Conservation (phyloP, 148 eudicot species). For the Rhododendron kiyosumense region DNA sequence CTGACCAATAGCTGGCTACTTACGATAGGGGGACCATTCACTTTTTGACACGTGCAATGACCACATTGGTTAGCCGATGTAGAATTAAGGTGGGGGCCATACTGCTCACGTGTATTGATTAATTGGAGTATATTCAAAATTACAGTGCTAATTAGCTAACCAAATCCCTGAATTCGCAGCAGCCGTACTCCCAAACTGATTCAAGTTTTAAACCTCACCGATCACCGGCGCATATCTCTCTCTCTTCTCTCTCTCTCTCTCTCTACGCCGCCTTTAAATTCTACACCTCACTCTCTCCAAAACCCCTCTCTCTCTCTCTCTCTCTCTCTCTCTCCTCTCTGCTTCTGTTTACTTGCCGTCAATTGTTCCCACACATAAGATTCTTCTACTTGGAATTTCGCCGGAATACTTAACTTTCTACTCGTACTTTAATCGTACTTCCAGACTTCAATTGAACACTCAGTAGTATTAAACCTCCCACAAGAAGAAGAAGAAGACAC, state of each 20-base stretch:
- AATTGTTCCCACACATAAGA: neutral
- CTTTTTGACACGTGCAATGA: constrained; percentile 9
- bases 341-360: neutral
- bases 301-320: neutral
- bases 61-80: neutral
- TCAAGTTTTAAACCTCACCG: neutral
- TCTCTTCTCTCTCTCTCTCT: neutral
- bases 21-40: neutral
- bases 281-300: neutral
- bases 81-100: constrained; percentile 7
- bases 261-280: neutral
- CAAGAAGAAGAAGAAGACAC: too few species aligned
- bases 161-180: neutral
- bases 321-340: neutral
- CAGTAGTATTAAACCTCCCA: neutral
- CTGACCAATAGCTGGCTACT: neutral
- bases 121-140: too few species aligned
- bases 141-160: too few species aligned
- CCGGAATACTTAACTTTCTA: neutral
- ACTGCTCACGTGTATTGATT: neutral
- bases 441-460: neutral
- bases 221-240: neutral
- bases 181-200: neutral
- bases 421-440: neutral
- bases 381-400: neutral